phyloP scores from a whole-genome alignment of 768 basidiomycete genomes.

The Suillus bovinus region DNA sequence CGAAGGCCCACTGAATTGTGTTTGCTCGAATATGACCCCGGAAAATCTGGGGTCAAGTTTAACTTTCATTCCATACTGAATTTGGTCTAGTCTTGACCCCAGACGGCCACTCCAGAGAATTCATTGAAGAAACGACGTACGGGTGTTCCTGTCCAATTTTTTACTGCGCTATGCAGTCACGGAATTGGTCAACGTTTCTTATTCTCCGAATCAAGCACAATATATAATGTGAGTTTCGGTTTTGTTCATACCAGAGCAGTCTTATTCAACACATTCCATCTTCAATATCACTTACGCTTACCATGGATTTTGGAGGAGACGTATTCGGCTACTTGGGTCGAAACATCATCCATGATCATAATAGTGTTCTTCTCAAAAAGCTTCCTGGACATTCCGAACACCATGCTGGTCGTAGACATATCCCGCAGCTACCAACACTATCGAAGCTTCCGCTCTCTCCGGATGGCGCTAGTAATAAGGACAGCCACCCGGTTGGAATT shows the following conservation, averaged over 20 bases:
- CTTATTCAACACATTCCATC: neutral
- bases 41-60: neutral
- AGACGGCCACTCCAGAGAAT: neutral
- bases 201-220: neutral
- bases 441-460: constrained; percentile 9
- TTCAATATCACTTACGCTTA: neutral
- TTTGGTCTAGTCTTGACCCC: neutral
- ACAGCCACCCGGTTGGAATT: constrained; percentile 18
- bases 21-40: neutral
- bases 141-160: neutral
- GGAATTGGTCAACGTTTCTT: neutral
- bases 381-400: neutral
- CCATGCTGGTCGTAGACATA: neutral
- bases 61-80: neutral
- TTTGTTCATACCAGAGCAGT: neutral
- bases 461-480: neutral
- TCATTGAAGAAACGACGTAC: neutral
- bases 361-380: constrained; percentile 11
- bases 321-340: constrained; percentile 18
- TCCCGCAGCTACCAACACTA: neutral
- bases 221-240: neutral
- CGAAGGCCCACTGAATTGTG: neutral
- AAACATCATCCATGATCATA: constrained; percentile 16
- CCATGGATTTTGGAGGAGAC: constrained; percentile 20
- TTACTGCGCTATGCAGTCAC: neutral